Base-by-base conservation (phyloP, 306 rosid species). In the Hippophae rhamnoides region DNA sequence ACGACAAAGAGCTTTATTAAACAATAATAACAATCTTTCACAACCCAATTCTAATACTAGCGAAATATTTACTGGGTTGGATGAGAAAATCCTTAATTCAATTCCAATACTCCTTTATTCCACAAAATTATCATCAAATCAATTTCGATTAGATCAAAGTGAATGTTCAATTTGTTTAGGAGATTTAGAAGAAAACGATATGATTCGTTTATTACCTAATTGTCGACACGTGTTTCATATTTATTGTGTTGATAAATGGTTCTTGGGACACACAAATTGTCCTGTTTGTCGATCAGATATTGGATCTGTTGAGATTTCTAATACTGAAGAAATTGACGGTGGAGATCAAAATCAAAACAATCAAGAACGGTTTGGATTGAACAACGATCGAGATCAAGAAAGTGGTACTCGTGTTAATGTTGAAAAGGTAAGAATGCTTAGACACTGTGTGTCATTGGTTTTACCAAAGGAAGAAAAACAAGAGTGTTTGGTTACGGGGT, bases 121-220 rank as follows among this genome's bases (percentile, higher is more conserved):
- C 1, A n/a, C 46, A 3, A n/a, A 13, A 0, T 54, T 60, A 7
- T 51, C 10, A 13, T 4, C 7, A 8, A 41, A 8, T 5, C 40
- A 1, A 11, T 59, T 70, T 27, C 45, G 42, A 1, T 31, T 49
- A 44, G 74, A 69, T 42, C 85, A 76, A 11, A 67, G 47, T 9
- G 88, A 85, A 54, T 85, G 93, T n/a, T 69, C 65, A n/a, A 69
- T 85, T 64, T 82, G 93, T 66, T 64, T 85, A 9, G 81, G 78
- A 0, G 82, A 76, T 41, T 51, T 78, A 31, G 69, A 70, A 43
- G 83, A 74, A 1, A 73, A 62, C 3, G 84, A 67, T 5, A 8
- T 47, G 61, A 76, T 85, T 2, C 52, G 85, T 1, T 31, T 74
- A 44, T 52, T 85, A 44, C 88, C 93, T 6, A 31, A 61, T 38